Conservation (phyloP, 306 rosid species). For the peach (Prunus persica) region Prunus_persica_NCBIv2 NC_034013.1:8721001-8721500, state of each 20-base stretch:
- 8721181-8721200: constrained; percentile 49
- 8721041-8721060: constrained; percentile 28
- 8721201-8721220: constrained; percentile 38
- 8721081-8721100: constrained; percentile 43
- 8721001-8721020: not conserved
- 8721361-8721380: too few species aligned
- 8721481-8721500: too few species aligned
- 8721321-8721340: too few species aligned
- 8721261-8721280: not conserved
- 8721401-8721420: too few species aligned
- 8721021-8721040: not conserved
- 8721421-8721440: too few species aligned
- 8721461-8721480: too few species aligned
- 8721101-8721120: constrained; percentile 22
- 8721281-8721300: not conserved
- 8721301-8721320: too few species aligned
- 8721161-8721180: constrained; percentile 62
- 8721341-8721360: too few species aligned
- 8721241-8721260: not conserved
- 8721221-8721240: constrained; percentile 17
- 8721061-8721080: constrained; percentile 39
- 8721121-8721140: constrained; percentile 36
- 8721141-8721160: constrained; percentile 33
- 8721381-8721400: too few species aligned
- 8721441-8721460: too few species aligned